phyloP scores from a whole-genome alignment of 176 grass and related monocot genomes.

The Hyparrhenia diplandra region DNA sequence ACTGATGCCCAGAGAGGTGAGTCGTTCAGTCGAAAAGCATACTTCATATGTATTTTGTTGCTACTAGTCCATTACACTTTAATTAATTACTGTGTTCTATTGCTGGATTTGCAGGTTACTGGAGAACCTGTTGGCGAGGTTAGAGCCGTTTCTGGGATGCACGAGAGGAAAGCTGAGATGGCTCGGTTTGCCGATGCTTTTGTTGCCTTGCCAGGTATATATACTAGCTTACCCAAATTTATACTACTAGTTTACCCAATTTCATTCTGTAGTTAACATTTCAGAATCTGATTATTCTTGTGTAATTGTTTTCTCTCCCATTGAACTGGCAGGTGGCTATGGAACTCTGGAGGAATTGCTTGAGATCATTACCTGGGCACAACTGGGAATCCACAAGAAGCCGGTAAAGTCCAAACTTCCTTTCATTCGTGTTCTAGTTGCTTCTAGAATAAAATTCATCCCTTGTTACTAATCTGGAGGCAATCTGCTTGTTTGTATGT shows the following conservation, averaged over 20 bases:
- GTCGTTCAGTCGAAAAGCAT: conserved; percentile 14
- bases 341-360: conserved; percentile 93
- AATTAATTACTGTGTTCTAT: too few relatives aligned
- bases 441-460: neutral
- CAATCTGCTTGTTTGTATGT: neutral
- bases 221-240: too few relatives aligned
- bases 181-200: conserved; percentile 91
- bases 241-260: neutral
- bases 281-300: neutral
- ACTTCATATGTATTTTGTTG: neutral
- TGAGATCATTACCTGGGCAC: conserved; percentile 90
- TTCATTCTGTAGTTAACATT: neutral
- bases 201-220: conserved; percentile 75
- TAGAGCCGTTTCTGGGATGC: conserved; percentile 80
- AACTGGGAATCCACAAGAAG: conserved; percentile 94
- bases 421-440: neutral
- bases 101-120: conserved; percentile 44
- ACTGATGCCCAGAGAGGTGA: conserved; percentile 88
- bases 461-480: neutral
- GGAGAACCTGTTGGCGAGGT: conserved; percentile 82
- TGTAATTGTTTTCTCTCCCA: neutral
- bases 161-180: conserved; percentile 95
- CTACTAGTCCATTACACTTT: too few relatives aligned
- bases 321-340: conserved; percentile 60
- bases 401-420: conserved; percentile 41